Evolutionary conservation across 208 protist genomes (phyloP).

Genomic region (Trypanosoma lewisi): DNA sequence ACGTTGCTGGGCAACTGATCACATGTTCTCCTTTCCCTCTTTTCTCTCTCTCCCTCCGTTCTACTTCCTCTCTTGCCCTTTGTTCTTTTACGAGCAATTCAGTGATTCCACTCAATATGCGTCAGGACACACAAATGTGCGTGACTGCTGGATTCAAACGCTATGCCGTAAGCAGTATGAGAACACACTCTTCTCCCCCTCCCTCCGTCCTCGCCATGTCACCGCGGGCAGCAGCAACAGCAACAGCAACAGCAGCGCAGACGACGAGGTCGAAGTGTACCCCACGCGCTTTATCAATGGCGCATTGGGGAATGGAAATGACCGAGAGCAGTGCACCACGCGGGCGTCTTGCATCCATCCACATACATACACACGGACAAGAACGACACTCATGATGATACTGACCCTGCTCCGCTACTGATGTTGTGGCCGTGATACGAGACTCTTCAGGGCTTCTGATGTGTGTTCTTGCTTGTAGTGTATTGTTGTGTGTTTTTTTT

Average conservation of each 20-base stretch:
- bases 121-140: conserved; percentile 29
- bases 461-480: background rate
- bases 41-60: background rate
- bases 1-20: conserved; percentile 9
- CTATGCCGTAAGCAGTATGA: conserved; percentile 55
- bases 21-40: background rate
- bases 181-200: background rate
- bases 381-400: conserved; percentile 3
- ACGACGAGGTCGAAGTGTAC: conserved; percentile 33
- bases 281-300: conserved; percentile 21
- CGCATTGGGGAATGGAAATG: conserved; percentile 37
- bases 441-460: conserved; percentile 29
- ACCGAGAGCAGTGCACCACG: conserved; percentile 19
- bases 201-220: background rate
- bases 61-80: background rate
- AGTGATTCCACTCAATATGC: conserved; percentile 28
- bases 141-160: conserved; percentile 44
- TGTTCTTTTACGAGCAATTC: no score
- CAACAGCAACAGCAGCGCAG: background rate
- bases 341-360: no score
- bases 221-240: background rate
- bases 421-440: conserved; percentile 17
- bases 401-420: conserved; percentile 16
- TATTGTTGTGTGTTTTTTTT: background rate
- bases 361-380: no score